Evolutionary conservation across 768 basidiomycete genomes (phyloP).

Genomic region (Suillus tomentosus): DNA sequence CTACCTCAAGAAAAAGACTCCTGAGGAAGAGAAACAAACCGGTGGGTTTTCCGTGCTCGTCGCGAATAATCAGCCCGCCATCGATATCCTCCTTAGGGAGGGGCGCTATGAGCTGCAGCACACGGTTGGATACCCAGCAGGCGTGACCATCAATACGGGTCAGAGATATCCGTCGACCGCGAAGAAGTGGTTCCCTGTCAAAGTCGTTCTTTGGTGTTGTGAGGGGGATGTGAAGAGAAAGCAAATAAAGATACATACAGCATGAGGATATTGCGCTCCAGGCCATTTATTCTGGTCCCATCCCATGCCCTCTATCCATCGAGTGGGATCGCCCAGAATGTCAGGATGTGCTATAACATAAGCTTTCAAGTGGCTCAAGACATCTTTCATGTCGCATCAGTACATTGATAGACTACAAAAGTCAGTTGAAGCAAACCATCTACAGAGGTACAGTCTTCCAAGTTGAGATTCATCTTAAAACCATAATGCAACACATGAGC

Average conservation of each 20-base stretch:
- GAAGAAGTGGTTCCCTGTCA: constrained; percentile 65
- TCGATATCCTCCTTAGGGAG: constrained; percentile 61
- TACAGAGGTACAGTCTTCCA: constrained; percentile 59
- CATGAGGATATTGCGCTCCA: constrained; percentile 64
- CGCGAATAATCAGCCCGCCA: constrained; percentile 77
- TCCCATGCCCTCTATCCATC: constrained; percentile 85
- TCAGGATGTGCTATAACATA: constrained; percentile 63
- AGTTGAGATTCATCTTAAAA: constrained; percentile 58
- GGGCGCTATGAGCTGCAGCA: constrained; percentile 62
- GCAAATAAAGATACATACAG: constrained; percentile 43
- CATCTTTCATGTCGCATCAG: constrained; percentile 44
- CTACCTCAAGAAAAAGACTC: neutral
- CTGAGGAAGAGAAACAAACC: constrained; percentile 42
- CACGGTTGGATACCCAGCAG: constrained; percentile 78
- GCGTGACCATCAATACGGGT: constrained; percentile 84
- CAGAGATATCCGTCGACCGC: constrained; percentile 71
- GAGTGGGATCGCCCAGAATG: constrained; percentile 48
- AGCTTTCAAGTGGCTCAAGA: constrained; percentile 57
- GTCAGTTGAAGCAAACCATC: constrained; percentile 44
- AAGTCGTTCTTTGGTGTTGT: constrained; percentile 62
- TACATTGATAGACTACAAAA: too few relatives aligned
- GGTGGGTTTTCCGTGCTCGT: constrained; percentile 62
- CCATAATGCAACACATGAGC: constrained; percentile 80
- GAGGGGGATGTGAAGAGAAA: neutral
- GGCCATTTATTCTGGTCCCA: constrained; percentile 93